These are phyloP conservation scores for Coniophora puteana DNA, from an alignment of 1,284 basidiomycete genomes.

Conservation along the genomic window DNA sequence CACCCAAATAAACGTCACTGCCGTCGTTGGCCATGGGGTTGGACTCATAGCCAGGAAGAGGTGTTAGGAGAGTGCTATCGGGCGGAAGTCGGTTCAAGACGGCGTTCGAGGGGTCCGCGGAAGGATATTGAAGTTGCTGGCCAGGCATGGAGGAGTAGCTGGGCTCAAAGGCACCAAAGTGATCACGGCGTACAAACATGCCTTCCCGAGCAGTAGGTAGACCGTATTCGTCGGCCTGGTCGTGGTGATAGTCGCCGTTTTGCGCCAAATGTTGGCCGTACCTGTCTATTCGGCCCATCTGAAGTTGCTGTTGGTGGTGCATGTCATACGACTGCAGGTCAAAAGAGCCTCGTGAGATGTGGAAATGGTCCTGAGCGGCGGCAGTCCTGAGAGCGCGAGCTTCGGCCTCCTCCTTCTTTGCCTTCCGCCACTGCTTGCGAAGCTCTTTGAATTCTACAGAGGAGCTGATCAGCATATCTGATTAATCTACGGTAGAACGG, in stretches of 20 bases:
- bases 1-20: constrained; percentile 14
- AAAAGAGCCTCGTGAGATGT: constrained; percentile 18
- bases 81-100: constrained; percentile 32
- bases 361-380: constrained; percentile 16
- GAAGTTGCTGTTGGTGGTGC: constrained; percentile 12
- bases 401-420: constrained; percentile 75
- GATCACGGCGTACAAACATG: constrained; percentile 28
- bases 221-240: constrained; percentile 18
- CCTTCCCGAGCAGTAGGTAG: too few relatives aligned
- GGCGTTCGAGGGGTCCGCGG: constrained; percentile 14
- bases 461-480: constrained; percentile 11
- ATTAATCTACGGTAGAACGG: not conserved
- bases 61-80: constrained; percentile 49
- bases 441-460: constrained; percentile 93
- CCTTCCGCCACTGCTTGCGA: constrained; percentile 91
- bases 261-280: constrained; percentile 13
- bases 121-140: constrained; percentile 1
- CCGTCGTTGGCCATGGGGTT: constrained; percentile 12
- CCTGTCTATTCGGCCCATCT: not conserved
- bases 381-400: constrained; percentile 14
- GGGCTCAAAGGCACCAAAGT: constrained; percentile 19
- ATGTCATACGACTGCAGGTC: constrained; percentile 16
- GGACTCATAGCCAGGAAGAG: constrained; percentile 41
- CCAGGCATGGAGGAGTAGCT: constrained; percentile 10
- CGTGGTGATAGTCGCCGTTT: constrained; percentile 18